Conservation (phyloP, 495 filamentous ascomycete species). For the Rostrohypoxylon terebratum region DNA sequence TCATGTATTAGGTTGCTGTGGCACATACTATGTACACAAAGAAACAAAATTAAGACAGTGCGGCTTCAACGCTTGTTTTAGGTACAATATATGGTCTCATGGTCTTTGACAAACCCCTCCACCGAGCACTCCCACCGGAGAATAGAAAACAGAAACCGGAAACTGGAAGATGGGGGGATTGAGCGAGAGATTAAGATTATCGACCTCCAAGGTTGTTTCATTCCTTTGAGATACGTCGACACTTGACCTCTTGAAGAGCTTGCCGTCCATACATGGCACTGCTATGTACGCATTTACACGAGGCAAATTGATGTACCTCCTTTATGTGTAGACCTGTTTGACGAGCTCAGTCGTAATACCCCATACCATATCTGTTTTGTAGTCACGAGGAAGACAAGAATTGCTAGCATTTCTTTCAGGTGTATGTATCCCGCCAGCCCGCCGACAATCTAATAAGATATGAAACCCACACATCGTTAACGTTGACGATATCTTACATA, state of each 20-base stretch:
- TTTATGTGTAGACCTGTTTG: conserved; percentile 7
- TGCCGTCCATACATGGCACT: not conserved
- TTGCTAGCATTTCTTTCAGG: conserved; percentile 14
- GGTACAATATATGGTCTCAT: no score
- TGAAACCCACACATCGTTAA: conserved; percentile 6
- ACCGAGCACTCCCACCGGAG: conserved; percentile 6
- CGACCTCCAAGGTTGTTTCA: conserved; percentile 10
- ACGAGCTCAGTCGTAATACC: not conserved
- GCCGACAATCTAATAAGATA: conserved; percentile 10
- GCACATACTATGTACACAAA: conserved; percentile 43
- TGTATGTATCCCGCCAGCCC: conserved; percentile 4
- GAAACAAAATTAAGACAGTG: conserved; percentile 38
- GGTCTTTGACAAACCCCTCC: conserved; percentile 14
- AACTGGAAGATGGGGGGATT: not conserved
- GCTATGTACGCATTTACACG: not conserved
- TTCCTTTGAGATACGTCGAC: conserved; percentile 10
- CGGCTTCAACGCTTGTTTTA: conserved; percentile 23
- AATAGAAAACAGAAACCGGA: no score
- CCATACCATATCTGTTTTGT: not conserved
- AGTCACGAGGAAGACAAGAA: conserved; percentile 20
- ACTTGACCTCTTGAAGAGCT: conserved; percentile 1
- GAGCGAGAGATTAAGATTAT: conserved; percentile 18
- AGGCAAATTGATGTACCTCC: conserved; percentile 4
- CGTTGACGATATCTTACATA: conserved; percentile 14
- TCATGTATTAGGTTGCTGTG: conserved; percentile 32